phyloP scores from a whole-genome alignment of 352 stramenopile species.

The Globisporangium paroecandrum region DNA sequence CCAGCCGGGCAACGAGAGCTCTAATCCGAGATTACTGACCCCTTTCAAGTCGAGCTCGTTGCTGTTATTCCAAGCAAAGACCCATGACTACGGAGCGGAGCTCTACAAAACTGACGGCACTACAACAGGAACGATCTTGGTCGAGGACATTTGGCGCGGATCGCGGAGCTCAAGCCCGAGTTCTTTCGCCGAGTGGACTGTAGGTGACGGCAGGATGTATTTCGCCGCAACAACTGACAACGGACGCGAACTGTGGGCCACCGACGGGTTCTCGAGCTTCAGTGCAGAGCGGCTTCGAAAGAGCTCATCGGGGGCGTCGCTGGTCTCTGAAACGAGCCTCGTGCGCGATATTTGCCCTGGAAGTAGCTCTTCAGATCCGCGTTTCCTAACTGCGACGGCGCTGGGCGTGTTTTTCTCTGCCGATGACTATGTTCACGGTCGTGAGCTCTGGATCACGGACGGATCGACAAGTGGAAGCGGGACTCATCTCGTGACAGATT shows the following conservation, averaged over 20 bases:
- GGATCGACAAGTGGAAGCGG: slow-evolving; percentile 30
- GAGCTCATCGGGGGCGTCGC: neutral
- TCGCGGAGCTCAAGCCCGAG: slow-evolving; percentile 41
- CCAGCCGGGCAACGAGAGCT: slow-evolving; percentile 23
- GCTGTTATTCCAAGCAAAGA: slow-evolving; percentile 51
- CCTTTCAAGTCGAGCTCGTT: slow-evolving; percentile 32
- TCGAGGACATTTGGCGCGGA: slow-evolving; percentile 54
- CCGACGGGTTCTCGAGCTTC: slow-evolving; percentile 37
- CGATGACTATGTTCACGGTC: slow-evolving; percentile 54
- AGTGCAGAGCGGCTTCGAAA: slow-evolving; percentile 19
- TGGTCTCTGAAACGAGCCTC: slow-evolving; percentile 28
- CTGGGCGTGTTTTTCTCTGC: slow-evolving; percentile 63
- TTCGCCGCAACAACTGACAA: slow-evolving; percentile 46
- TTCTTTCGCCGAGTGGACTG: slow-evolving; percentile 39
- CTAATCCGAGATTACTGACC: slow-evolving; percentile 42
- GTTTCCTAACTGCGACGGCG: slow-evolving; percentile 36
- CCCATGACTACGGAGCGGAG: slow-evolving; percentile 36
- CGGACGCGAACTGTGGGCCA: slow-evolving; percentile 71
- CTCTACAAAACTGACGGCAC: slow-evolving; percentile 65
- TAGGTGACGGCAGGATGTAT: slow-evolving; percentile 37
- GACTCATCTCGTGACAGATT: slow-evolving; percentile 49
- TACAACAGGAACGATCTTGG: slow-evolving; percentile 30
- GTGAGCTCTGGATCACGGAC: slow-evolving; percentile 68
- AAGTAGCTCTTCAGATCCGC: slow-evolving; percentile 37
- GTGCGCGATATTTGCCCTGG: slow-evolving; percentile 55